Percentiles rank a stretch among this genome's conserved stretches.
Conservation (phyloP, 148 eudicot genomes). For the Camellia japonica region DNA sequence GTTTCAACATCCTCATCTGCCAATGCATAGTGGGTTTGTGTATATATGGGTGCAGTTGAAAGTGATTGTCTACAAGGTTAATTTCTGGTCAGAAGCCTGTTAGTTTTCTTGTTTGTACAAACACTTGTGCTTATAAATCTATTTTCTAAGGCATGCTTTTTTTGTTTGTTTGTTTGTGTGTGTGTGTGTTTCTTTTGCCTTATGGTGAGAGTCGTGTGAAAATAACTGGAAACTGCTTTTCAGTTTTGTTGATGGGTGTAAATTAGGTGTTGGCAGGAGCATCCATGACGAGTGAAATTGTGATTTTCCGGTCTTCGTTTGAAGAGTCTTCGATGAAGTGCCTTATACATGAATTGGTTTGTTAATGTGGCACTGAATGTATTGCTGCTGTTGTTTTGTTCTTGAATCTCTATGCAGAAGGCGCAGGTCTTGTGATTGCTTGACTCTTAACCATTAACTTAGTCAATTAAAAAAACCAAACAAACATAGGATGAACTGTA, state of each 20-base stretch:
- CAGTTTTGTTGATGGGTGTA: background rate
- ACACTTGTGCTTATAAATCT: background rate
- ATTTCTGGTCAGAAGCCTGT: background rate
- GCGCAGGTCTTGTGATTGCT: too few species aligned
- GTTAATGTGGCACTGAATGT: background rate
- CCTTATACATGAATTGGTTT: background rate
- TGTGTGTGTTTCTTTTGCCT: background rate
- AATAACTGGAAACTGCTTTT: background rate
- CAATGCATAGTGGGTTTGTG: background rate
- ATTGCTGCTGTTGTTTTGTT: too few species aligned
- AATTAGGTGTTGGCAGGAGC: background rate
- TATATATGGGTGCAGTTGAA: background rate
- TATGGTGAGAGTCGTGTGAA: background rate
- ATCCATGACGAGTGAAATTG: background rate
- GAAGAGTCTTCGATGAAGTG: background rate
- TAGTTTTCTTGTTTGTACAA: background rate
- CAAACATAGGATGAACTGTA: too few species aligned
- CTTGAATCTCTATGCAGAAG: too few species aligned
- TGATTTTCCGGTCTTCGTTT: background rate
- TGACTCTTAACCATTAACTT: too few species aligned
- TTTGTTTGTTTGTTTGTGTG: background rate
- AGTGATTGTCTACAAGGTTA: background rate
- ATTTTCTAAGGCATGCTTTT: background rate
- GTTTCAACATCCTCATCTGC: slow-evolving; percentile 1
- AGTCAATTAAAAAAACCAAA: too few species aligned